These are phyloP conservation scores for Peronospora destructor DNA, from an alignment of 352 stramenopile species.

Conservation along the genomic window DNA sequence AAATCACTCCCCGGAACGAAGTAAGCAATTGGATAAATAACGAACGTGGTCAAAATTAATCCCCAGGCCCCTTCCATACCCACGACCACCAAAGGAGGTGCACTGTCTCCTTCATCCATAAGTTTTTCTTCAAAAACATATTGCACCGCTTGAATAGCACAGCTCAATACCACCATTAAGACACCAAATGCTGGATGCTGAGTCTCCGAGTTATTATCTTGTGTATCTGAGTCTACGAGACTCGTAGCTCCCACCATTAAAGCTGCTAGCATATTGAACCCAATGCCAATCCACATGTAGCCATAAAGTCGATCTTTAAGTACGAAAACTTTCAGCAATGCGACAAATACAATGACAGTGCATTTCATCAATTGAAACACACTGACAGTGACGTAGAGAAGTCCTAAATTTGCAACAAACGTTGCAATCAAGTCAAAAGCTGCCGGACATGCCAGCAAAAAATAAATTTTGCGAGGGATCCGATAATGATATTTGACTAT, in stretches of 20 bases:
- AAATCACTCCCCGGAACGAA: conserved; percentile 88
- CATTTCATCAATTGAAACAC: conserved; percentile 88
- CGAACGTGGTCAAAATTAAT: conserved; percentile 85
- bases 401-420: conserved; percentile 91
- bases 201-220: conserved; percentile 49
- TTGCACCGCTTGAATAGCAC: conserved; percentile 91
- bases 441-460: conserved; percentile 88
- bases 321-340: conserved; percentile 93
- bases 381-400: conserved; percentile 88
- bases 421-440: conserved; percentile 92
- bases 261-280: conserved; percentile 90
- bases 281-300: conserved; percentile 97
- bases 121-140: conserved; percentile 98
- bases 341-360: conserved; percentile 95
- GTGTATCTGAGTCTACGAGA: conserved; percentile 73
- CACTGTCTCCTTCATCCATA: conserved; percentile 90
- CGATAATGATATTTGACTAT: conserved; percentile 65
- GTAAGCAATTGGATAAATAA: conserved; percentile 93
- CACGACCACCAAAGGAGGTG: conserved; percentile 89
- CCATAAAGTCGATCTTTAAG: conserved; percentile 83
- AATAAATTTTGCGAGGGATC: conserved; percentile 91
- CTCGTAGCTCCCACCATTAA: conserved; percentile 91
- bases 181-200: conserved; percentile 86
- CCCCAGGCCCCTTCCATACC: conserved; percentile 97
- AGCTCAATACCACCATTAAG: conserved; percentile 91